Evolutionary conservation across 352 stramenopile genomes (phyloP).

Genomic region (Globisporangium paroecandrum): DNA sequence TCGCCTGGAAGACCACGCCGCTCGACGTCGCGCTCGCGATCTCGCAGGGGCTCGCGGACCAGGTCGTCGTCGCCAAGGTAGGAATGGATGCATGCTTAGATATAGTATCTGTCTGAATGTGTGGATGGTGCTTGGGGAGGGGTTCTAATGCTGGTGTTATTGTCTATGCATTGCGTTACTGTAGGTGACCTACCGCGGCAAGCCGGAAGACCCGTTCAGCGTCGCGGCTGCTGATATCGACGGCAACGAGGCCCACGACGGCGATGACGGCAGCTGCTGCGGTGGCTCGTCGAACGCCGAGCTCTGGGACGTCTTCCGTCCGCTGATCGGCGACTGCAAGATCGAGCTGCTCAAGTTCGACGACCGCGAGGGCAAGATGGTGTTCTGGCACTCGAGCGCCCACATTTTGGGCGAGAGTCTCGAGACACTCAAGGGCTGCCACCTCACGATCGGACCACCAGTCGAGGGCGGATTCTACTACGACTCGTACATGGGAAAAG

Average conservation of each 20-base stretch:
- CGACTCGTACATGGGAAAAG: conserved; percentile 97
- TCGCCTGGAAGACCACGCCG: conserved; percentile 94
- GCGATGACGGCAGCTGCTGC: conserved; percentile 43
- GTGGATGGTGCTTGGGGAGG: neutral
- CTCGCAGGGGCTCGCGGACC: conserved; percentile 94
- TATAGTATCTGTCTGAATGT: neutral
- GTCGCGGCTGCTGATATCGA: conserved; percentile 86
- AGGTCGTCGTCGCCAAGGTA: conserved; percentile 83
- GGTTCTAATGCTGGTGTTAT: neutral
- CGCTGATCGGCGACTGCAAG: conserved; percentile 95
- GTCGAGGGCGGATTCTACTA: conserved; percentile 98
- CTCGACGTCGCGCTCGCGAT: conserved; percentile 95
- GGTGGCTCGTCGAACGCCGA: conserved; percentile 65
- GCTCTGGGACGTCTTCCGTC: conserved; percentile 97
- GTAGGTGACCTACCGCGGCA: conserved; percentile 85
- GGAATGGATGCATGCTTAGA: neutral
- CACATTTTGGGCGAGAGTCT: conserved; percentile 97
- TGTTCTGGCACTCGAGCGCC: conserved; percentile 97
- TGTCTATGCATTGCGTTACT: neutral
- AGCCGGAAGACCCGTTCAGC: conserved; percentile 69
- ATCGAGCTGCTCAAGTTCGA: conserved; percentile 99
- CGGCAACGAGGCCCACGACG: conserved; percentile 72
- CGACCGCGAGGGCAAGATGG: conserved; percentile 93
- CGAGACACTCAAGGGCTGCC: conserved; percentile 94
- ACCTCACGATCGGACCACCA: conserved; percentile 96